Percentiles rank a stretch among this genome's conserved stretches.
Evolutionary conservation across 331 rosid genomes (phyloP).

Genomic region (Malus hybrid): DNA sequence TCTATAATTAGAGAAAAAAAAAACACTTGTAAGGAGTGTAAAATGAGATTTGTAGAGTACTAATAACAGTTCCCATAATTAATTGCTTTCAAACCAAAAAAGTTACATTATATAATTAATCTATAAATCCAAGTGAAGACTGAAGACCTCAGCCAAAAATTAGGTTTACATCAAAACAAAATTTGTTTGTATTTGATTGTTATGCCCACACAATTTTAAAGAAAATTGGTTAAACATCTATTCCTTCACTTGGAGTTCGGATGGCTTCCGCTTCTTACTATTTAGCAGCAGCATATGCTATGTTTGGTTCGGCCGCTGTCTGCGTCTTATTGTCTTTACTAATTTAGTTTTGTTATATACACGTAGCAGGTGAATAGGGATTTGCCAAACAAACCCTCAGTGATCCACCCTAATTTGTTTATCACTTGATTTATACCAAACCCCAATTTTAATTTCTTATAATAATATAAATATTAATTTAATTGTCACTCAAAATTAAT

Average conservation of each 20-base stretch:
- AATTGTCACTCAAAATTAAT: not conserved
- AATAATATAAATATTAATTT: no score
- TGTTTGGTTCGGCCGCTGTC: not conserved
- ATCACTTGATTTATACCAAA: not conserved
- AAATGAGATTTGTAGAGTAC: no score
- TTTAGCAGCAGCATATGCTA: not conserved
- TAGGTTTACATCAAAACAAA: constrained; percentile 24
- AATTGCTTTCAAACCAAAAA: no score
- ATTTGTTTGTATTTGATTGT: not conserved
- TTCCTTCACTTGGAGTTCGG: not conserved
- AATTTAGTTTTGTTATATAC: not conserved
- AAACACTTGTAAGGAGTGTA: no score
- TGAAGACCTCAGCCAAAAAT: not conserved
- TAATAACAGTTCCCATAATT: no score
- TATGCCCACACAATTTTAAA: constrained; percentile 3
- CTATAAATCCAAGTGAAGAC: no score
- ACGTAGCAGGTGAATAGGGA: not conserved
- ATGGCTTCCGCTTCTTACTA: not conserved
- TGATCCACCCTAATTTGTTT: no score
- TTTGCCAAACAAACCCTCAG: not conserved
- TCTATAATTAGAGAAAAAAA: no score
- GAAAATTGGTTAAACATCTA: not conserved
- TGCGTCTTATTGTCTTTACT: not conserved
- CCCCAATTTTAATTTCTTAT: no score
- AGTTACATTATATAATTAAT: no score